These are phyloP conservation scores for Fraxinus ornus DNA, from an alignment of 305 asterid genomes.

Conservation along the genomic window DNA sequence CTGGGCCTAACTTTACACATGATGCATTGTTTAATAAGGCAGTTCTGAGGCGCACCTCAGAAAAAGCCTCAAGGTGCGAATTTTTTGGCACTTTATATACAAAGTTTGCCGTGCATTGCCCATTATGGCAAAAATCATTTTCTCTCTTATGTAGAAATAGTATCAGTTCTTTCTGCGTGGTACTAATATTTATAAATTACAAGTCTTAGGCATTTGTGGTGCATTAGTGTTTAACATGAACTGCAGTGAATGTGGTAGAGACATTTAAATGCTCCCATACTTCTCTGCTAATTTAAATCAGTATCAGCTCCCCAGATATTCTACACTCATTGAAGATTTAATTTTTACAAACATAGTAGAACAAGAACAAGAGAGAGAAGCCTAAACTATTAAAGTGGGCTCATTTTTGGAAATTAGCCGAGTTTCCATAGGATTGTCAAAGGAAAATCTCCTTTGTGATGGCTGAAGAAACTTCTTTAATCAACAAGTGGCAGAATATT, in stretches of 20 bases:
- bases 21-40: neutral
- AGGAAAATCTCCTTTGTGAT: neutral
- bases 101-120: neutral
- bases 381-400: neutral
- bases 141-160: neutral
- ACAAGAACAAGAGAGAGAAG: neutral
- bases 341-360: neutral
- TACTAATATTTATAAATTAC: neutral
- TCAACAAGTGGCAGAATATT: neutral
- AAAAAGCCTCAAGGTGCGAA: neutral
- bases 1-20: neutral
- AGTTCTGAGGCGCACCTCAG: neutral
- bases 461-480: neutral
- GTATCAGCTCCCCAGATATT: slow-evolving; percentile 1
- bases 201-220: neutral
- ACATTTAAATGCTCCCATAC: neutral
- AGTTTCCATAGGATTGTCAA: neutral
- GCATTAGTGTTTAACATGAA: neutral
- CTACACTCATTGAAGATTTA: neutral
- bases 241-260: neutral
- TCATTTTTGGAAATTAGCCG: neutral
- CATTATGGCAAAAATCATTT: neutral
- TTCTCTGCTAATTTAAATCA: slow-evolving; percentile 12
- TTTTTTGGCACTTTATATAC: neutral
- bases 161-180: neutral